Evolutionary conservation across 495 filamentous ascomycete species (phyloP).

Genomic region (Penicillium coffeae): DNA sequence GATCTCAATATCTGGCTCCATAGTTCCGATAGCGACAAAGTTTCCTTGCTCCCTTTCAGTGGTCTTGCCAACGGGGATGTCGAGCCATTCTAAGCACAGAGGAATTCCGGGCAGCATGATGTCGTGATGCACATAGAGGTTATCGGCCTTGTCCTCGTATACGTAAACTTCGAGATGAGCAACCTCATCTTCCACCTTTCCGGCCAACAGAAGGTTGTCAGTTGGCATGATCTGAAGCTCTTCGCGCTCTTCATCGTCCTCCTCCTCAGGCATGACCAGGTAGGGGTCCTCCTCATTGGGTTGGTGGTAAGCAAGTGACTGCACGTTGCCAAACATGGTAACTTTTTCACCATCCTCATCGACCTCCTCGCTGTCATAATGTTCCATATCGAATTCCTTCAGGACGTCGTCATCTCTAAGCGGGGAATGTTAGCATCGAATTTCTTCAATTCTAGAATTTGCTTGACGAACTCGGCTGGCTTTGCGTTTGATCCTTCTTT

Average conservation of each 20-base stretch:
- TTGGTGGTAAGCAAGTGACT: slow-evolving; percentile 87
- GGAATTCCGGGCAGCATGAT: slow-evolving; percentile 99
- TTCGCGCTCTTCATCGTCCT: slow-evolving; percentile 85
- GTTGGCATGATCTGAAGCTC: slow-evolving; percentile 89
- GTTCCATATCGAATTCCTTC: slow-evolving; percentile 91
- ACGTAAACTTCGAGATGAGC: slow-evolving; percentile 96
- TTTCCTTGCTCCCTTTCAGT: slow-evolving; percentile 59
- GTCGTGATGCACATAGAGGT: slow-evolving; percentile 98
- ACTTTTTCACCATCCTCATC: slow-evolving; percentile 64
- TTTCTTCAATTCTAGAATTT: neutral
- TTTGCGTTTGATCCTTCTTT: slow-evolving; percentile 16
- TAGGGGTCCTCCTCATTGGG: slow-evolving; percentile 94
- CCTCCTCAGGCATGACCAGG: slow-evolving; percentile 73
- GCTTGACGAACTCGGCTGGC: slow-evolving; percentile 16
- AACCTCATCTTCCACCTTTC: slow-evolving; percentile 94
- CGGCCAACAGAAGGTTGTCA: slow-evolving; percentile 87
- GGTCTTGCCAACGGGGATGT: slow-evolving; percentile 74
- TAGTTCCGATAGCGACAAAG: slow-evolving; percentile 91
- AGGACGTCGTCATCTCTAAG: slow-evolving; percentile 75
- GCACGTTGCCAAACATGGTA: slow-evolving; percentile 93
- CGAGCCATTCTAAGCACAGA: slow-evolving; percentile 91
- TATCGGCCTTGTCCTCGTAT: slow-evolving; percentile 89
- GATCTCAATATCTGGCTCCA: slow-evolving; percentile 97
- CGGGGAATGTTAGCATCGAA: neutral
- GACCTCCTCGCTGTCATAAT: slow-evolving; percentile 82